Percentiles rank a stretch among this genome's conserved stretches.
These are phyloP conservation scores for Kwoniella shandongensis DNA, from an alignment of 768 basidiomycete genomes.

Conservation along the genomic window DNA sequence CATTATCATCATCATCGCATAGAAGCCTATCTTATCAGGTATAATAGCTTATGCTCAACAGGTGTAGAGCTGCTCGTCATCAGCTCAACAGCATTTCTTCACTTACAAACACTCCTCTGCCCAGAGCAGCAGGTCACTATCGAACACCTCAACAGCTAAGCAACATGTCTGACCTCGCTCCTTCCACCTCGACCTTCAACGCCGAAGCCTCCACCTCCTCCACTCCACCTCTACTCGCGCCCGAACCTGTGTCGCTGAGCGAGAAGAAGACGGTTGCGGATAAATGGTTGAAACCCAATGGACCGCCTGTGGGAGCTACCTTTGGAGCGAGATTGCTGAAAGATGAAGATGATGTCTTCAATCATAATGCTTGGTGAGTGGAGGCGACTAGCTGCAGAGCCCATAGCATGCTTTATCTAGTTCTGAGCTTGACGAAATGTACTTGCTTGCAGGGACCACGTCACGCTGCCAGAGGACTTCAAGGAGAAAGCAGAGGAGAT, in stretches of 20 bases:
- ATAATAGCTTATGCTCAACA: not conserved
- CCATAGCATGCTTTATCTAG: too few relatives aligned
- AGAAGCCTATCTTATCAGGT: too few relatives aligned
- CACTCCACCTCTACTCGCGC: not conserved
- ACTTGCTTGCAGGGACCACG: slow-evolving; percentile 57
- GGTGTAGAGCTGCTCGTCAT: not conserved
- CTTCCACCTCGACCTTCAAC: not conserved
- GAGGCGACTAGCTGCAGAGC: too few relatives aligned
- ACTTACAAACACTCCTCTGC: not conserved
- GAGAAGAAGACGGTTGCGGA: slow-evolving; percentile 25
- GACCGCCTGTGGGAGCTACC: slow-evolving; percentile 43
- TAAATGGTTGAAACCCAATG: slow-evolving; percentile 46
- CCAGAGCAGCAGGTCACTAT: not conserved
- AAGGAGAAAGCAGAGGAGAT: slow-evolving; percentile 69
- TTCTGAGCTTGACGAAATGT: too few relatives aligned
- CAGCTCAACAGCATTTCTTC: not conserved
- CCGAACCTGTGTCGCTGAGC: not conserved
- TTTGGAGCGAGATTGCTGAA: slow-evolving; percentile 47
- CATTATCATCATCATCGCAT: too few relatives aligned
- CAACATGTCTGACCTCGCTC: not conserved
- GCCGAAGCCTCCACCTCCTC: slow-evolving; percentile 7
- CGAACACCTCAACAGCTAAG: not conserved
- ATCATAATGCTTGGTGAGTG: slow-evolving; percentile 58
- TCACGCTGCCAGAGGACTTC: slow-evolving; percentile 63
- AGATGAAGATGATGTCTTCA: slow-evolving; percentile 46